Base-by-base conservation (phyloP, 2,329 filamentous ascomycete species). In the Sporothrix variecibatus region DNA sequence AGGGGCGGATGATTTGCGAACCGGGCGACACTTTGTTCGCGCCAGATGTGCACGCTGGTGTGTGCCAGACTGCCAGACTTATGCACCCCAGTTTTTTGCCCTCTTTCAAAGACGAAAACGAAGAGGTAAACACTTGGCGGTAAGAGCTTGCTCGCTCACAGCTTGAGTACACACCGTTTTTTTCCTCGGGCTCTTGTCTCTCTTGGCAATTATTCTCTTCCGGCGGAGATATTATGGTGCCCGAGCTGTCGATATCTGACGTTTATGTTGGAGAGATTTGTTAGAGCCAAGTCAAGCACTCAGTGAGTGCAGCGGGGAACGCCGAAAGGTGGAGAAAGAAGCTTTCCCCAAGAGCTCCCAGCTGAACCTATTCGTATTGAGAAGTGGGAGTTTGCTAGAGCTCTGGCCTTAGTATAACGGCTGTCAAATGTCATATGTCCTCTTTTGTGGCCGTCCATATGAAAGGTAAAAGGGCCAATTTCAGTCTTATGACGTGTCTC, bases 291-390 rank as follows among this genome's bases (percentile, higher is more conserved):
- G 3, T 49, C 4, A 20, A 20, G 9, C 17, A 2, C 43, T 46
- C 43, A 23, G 3, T 12, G 11, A 7, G 4, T 12, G 34, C 34
- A 43, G 34, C 34, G 60, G 60, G 38, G 20, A 43, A 65, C 34
- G 34, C 60, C 11, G n/a, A 65, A 43, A 26, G 34, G 34, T 15
- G 34, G 60, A 17, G 9, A 43, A 65, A 17, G 9, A 43, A 65
- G 60, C 34, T 65, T 20, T 43, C 28, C n/a, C 28, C 3, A 31
- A 23, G 31, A 64, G 60, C 58, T 28, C 28, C 7, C 9, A 26
- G 60, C 38, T 17, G 34, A 65, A 38, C 60, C 43, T 43, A 65
- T 65, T 34, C 60, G 60, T 9, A 65, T 65, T 65, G 34, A 34
- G 60, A 65, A 65, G n/a, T 64, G n/a, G 20, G 60, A 64, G 60